phyloP scores from a whole-genome alignment of 257 asterid species.

The Nicotiana benthamiana region DNA sequence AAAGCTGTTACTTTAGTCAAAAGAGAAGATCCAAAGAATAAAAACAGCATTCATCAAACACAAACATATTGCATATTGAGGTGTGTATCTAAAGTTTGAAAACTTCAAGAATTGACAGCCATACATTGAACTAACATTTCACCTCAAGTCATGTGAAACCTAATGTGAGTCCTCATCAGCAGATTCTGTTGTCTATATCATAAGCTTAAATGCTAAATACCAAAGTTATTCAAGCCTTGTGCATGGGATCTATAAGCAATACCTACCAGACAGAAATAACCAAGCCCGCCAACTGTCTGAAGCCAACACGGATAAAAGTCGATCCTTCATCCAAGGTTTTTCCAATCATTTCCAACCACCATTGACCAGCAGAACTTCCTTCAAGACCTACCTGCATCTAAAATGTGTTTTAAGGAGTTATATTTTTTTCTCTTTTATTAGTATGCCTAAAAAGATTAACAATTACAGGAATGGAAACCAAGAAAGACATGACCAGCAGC shows the following conservation, averaged over 20 bases:
- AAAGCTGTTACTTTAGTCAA: neutral
- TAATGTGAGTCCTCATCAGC: neutral
- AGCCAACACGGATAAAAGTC: slow-evolving; percentile 77
- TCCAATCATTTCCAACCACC: slow-evolving; percentile 96
- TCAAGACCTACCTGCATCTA: slow-evolving; percentile 89
- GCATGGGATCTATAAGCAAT: slow-evolving; percentile 2
- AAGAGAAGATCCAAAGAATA: neutral
- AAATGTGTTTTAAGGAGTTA: neutral
- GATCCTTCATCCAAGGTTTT: slow-evolving; percentile 90
- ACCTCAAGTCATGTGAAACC: neutral
- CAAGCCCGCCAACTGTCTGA: slow-evolving; percentile 96
- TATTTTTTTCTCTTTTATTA: neutral
- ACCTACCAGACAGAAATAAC: slow-evolving; percentile 91
- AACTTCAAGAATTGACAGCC: neutral
- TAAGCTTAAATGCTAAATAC: neutral
- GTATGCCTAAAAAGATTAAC: neutral
- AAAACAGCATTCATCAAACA: neutral
- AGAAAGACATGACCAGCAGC: neutral
- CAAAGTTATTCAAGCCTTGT: neutral
- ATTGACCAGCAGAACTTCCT: slow-evolving; percentile 95
- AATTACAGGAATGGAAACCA: neutral
- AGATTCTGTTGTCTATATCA: too few relatives aligned
- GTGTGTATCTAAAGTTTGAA: neutral
- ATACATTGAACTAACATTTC: neutral
- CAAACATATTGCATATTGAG: neutral